Conservation (phyloP, 225 moss, liverwort and hornwort species). For the Marchantia polymorpha region DNA sequence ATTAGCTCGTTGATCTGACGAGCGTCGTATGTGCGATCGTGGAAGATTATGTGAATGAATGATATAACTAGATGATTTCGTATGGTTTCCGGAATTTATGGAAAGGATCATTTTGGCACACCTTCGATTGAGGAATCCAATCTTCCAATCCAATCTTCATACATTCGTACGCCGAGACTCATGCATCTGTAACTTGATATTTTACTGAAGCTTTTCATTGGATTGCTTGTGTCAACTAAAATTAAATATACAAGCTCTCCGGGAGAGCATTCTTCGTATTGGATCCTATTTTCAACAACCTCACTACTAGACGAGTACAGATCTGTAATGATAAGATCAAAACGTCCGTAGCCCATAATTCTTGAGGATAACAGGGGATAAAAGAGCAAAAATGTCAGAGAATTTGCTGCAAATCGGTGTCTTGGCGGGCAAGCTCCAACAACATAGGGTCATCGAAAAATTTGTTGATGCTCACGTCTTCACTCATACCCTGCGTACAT, state of each 20-base stretch:
- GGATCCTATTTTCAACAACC: neutral
- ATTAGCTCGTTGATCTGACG: too few relatives aligned
- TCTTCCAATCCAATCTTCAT: neutral
- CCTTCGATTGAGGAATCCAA: too few relatives aligned
- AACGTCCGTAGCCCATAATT: neutral
- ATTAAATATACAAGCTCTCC: conserved; percentile 17
- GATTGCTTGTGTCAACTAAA: neutral
- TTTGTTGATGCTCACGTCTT: conserved; percentile 98
- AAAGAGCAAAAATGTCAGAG: conserved; percentile 37
- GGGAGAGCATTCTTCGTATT: neutral
- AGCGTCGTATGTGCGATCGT: too few relatives aligned
- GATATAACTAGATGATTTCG: too few relatives aligned
- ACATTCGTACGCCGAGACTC: neutral
- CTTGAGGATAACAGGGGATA: neutral
- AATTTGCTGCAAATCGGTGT: conserved; percentile 98
- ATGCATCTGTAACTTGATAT: neutral
- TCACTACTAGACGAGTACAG: neutral
- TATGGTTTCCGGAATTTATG: too few relatives aligned
- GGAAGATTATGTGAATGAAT: too few relatives aligned
- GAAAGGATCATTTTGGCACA: too few relatives aligned
- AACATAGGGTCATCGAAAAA: conserved; percentile 99
- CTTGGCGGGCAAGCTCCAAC: conserved; percentile 96
- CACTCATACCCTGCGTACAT: conserved; percentile 87
- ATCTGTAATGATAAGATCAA: neutral
- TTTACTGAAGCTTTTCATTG: neutral